Evolutionary conservation across 2,329 filamentous ascomycete genomes (phyloP).

Genomic region (Cytospora mali): DNA sequence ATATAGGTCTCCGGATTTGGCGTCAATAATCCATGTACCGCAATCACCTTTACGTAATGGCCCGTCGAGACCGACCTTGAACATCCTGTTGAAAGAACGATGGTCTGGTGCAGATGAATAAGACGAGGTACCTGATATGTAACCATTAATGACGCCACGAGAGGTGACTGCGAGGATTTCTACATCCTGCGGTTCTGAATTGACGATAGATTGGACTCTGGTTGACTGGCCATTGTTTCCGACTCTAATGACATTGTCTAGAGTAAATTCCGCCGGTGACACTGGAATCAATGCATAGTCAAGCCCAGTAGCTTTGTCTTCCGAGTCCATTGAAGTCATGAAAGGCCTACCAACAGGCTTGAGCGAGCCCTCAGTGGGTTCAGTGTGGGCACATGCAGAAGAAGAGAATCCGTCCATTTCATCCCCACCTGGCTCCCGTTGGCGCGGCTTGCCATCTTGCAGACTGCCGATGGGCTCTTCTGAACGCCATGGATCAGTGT

Average conservation of each 20-base stretch:
- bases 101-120: conserved; percentile 3
- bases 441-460: not conserved
- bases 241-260: not conserved
- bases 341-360: not conserved
- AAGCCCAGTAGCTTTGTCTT: not conserved
- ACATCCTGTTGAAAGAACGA: not conserved
- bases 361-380: not conserved
- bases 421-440: not conserved
- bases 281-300: conserved; percentile 14
- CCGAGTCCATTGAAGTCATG: not conserved
- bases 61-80: not conserved
- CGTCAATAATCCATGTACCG: conserved; percentile 6
- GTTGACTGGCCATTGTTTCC: not conserved
- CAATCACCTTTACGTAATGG: conserved; percentile 2
- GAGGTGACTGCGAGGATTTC: conserved; percentile 3
- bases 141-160: not conserved
- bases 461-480: not conserved
- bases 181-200: not conserved
- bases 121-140: conserved; percentile 1
- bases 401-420: not conserved
- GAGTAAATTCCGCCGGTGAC: not conserved
- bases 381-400: not conserved
- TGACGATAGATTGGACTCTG: not conserved
- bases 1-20: not conserved
- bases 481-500: not conserved